Evolutionary conservation across 805 yeast genomes (phyloP), one percentile per base, ranked within the genome.

Genomic region (Pichia pseudocactophila): DNA sequence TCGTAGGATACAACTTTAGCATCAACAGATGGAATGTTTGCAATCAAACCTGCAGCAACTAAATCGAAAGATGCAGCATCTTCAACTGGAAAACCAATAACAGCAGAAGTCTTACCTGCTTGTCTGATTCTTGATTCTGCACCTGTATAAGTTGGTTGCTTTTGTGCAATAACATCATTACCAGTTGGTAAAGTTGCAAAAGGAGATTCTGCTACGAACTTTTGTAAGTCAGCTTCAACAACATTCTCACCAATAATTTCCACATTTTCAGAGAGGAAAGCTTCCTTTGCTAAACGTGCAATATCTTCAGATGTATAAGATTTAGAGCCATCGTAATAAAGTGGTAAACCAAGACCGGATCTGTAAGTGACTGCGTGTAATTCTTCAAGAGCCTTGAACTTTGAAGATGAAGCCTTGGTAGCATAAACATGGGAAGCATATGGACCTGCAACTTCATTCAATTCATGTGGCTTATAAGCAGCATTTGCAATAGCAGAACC

Each of bases 351-450:
- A 57, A 85, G 77, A 42, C 96, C 97, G 48, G 65, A 70, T 73
- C 92, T 84, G 78, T 83, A 92, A 39, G 95, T 77, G 47, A 79
- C 68, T 54, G 78, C 76, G 68, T 85, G 90, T 59, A 87, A 76
- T 52, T 78, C 74, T 66, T 88, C 96, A 48, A 78, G 63, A 34
- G 92, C 95, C 48, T 69, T 67, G 62, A 69, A 73, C 46, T 66
- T 62, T 45, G 86, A 73, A 53, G 70, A 64, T 13, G 69, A 55
- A 44, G 65, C 58, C 31, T 82, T 79, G 37, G 68, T 65, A n/a
- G 67, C 60, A 50, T 73, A 62, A 64, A 85, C 90, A 58, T 75
- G 71, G 51, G 68, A 63, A 43, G 89, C 88, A 42, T 78, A 78
- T 50, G 97, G 97, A 47, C 78, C 64, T 28, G 85, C 95, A 50